Evolutionary conservation across 495 filamentous ascomycete species (phyloP), one percentile per base, ranked within the genome.

Genomic region (Pyrenopolyporus hunteri): DNA sequence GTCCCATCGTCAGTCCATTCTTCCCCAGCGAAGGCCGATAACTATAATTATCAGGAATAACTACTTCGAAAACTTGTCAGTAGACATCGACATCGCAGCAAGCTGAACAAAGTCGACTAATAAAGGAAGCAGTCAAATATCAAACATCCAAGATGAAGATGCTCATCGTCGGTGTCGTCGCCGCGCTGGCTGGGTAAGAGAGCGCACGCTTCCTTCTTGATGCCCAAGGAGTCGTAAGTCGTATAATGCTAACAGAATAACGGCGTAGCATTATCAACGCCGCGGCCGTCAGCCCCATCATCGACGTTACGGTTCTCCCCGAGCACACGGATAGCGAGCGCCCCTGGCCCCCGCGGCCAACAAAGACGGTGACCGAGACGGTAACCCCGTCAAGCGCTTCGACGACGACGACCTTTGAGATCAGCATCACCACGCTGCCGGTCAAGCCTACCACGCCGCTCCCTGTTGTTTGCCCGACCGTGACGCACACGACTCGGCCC

Each of bases 401-500:
- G 13, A 58, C 66, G 8, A 45, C 57, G 6, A 40, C 56, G 8
- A 32, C 58, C 5, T 67, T 71, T 45, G 67, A 62, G 33, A 68
- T 70, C 43, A 67, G 54, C 22, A 59, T 72, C 17, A 70, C 67
- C 16, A 68, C 64, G 14, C 51, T 73, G 40, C 68, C 69, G 6
- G 52, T 50, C 25, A 31, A 48, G 16, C 45, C 63, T 9, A 59
- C 62, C 9, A 61, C 55, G 6, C 2, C 44, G 1, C 7, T 14
- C 8, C 10, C 26, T 8, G 6, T n/a, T 14, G 51, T 70, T 25
- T 79, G 76, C 67, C 76, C 75, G 16, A 75, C 69, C 6, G 68
- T 78, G 42, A 74, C 72, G 28, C 66, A 65, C 51, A 76, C 73
- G 7, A 77, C 75, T 5, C 63, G 66, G 16, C 76, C 76, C 9